Conservation (phyloP, 208 protist species). For the Acanthamoeba royreba region DNA sequence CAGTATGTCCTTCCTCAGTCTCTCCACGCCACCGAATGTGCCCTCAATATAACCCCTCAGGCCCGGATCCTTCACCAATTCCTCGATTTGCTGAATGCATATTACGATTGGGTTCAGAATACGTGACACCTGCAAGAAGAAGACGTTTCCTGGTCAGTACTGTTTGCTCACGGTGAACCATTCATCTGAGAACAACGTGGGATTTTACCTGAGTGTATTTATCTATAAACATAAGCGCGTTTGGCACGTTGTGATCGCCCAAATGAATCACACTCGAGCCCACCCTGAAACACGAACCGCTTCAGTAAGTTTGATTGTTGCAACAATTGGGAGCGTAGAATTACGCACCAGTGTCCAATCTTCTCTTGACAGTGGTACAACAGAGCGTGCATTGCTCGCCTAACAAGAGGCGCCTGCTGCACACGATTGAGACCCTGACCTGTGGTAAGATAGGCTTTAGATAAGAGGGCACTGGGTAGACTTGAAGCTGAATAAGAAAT, state of each 20-base stretch:
- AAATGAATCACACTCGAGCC: slow-evolving; percentile 96
- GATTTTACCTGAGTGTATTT: slow-evolving; percentile 96
- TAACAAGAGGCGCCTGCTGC: slow-evolving; percentile 86
- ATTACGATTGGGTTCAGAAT: slow-evolving; percentile 92
- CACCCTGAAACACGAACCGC: slow-evolving; percentile 62
- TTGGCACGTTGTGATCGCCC: slow-evolving; percentile 96
- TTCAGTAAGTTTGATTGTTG: not conserved
- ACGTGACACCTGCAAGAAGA: slow-evolving; percentile 79
- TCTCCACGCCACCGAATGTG: slow-evolving; percentile 50
- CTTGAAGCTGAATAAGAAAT: not conserved
- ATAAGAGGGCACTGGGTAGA: not conserved
- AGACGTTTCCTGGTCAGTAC: too few species aligned
- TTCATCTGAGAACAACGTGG: too few species aligned
- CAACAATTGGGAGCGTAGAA: not conserved
- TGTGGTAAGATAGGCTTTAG: slow-evolving; percentile 53
- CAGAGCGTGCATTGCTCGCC: slow-evolving; percentile 82
- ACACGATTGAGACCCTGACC: slow-evolving; percentile 95
- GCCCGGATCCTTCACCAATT: slow-evolving; percentile 81
- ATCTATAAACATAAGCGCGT: slow-evolving; percentile 97
- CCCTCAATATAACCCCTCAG: slow-evolving; percentile 66
- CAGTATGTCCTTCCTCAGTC: slow-evolving; percentile 83
- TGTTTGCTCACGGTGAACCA: too few species aligned
- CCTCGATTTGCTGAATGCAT: slow-evolving; percentile 83
- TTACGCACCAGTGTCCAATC: slow-evolving; percentile 83
- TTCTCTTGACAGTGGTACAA: slow-evolving; percentile 82